Base-by-base conservation (phyloP, 192 early-diverging fungal genomes). In the Phycomyces blakesleeanus region DNA sequence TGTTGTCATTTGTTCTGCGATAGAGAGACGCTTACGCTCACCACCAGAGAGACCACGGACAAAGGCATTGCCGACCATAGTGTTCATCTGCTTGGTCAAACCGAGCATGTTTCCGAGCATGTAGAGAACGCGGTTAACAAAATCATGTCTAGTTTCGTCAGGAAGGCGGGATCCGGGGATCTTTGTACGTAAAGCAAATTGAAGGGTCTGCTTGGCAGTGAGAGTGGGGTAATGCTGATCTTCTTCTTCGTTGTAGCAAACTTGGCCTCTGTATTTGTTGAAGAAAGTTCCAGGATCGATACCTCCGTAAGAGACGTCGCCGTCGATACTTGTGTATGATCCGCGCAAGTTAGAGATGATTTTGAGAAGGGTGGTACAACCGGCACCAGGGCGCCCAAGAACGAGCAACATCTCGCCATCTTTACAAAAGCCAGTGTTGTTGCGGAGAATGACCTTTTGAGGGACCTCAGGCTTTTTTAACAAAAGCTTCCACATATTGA, bases 211-310 rank as follows among this genome's bases (percentile, higher is more conserved):
- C 39, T 85, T 83, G 20, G 91, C 85, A 8, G 89, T 90, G 70
- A 92, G 61, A n/a, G 88, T 88, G 11, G 89, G 85, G 68, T 82
- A 89, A 66, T 94, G 89, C 41, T 81, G 77, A 59, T 91, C 90
- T 67, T 89, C 88, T 78, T 94, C 92, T 70, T 86, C 81, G 64
- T 87, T 88, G 64, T 92, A 94, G 20, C 82, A 81, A 7, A 94
- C 83, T 59, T 91, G 86, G 51, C 86, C 88, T 62, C 87, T 83
- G 67, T 87, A 90, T 44, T 80, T 67, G 25, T 78, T 77, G 3
- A 61, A 60, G 56, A 94, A 81, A 40, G 83, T 79, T n/a, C 78
- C 66, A 12, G 82, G 67, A n/a, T 78, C 74, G 59, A 94, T 77
- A 5, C 88, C 90, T 12, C 87, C 87, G 58, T 90, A 89, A 25